phyloP scores from a whole-genome alignment of 768 basidiomycete species.

The Porpolomopsis calyptriformis region DNA sequence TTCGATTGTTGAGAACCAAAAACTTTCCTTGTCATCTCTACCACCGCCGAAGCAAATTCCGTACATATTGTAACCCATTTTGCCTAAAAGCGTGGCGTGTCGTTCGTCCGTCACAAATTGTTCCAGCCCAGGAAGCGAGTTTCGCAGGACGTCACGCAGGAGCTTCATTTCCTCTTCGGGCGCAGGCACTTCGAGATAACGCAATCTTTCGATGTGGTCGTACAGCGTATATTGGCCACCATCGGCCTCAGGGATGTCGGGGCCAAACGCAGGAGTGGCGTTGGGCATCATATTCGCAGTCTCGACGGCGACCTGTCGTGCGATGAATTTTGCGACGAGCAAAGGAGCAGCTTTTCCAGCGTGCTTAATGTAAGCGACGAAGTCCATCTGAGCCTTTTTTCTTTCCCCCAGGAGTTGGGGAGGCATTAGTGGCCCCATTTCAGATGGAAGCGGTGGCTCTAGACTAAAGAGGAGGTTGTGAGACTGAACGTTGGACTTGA shows the following conservation, averaged over 20 bases:
- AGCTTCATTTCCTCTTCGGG: slow-evolving; percentile 39
- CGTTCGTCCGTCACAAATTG: slow-evolving; percentile 57
- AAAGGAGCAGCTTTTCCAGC: slow-evolving; percentile 35
- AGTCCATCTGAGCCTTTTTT: slow-evolving; percentile 47
- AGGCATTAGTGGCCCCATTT: slow-evolving; percentile 22
- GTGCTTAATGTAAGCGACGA: slow-evolving; percentile 44
- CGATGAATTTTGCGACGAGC: slow-evolving; percentile 63
- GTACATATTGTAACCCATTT: slow-evolving; percentile 67
- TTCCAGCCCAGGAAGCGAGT: slow-evolving; percentile 63
- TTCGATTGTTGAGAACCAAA: too few species aligned
- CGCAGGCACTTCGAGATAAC: slow-evolving; percentile 49
- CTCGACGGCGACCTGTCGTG: slow-evolving; percentile 58
- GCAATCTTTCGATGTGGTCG: slow-evolving; percentile 69
- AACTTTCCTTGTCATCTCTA: slow-evolving; percentile 60
- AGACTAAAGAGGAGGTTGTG: slow-evolving; percentile 63
- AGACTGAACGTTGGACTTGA: slow-evolving; percentile 44
- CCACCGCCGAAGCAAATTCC: slow-evolving; percentile 62
- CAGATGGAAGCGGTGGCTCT: slow-evolving; percentile 47
- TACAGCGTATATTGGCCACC: slow-evolving; percentile 48
- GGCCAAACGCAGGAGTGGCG: slow-evolving; percentile 10
- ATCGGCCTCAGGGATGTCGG: slow-evolving; percentile 39
- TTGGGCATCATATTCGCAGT: slow-evolving; percentile 41
- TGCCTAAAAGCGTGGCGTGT: slow-evolving; percentile 50
- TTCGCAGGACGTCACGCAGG: slow-evolving; percentile 43
- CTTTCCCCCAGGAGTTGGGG: slow-evolving; percentile 33